Base-by-base conservation (phyloP, 2,329 filamentous ascomycete genomes). In the Coniochaeta pulveracea region DNA sequence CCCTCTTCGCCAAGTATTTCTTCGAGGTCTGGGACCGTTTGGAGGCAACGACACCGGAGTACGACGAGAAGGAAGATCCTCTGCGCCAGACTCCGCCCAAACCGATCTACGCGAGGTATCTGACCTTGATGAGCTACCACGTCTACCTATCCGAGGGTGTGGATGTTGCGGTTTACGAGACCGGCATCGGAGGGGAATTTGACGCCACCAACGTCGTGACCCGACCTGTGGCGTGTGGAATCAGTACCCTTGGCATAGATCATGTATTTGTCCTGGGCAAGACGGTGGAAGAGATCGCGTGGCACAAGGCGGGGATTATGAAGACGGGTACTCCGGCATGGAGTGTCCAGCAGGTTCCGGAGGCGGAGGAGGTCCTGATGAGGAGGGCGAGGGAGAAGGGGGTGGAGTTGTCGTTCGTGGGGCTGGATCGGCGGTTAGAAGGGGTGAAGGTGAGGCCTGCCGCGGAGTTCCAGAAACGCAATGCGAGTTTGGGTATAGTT, bases 171-270 rank as follows among this genome's bases (percentile, higher is more conserved):
- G 76, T 96, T 8, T 69, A 96, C 21, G 91, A 98, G 58, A 93
- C 85, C 47, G 91, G 91, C 1, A 93, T 96, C 41, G 91, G 91
- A 11, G 91, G 88, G 31, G 85, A 94, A 57, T 86, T 86, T 48
- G 89, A 96, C 50, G 81, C 82, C 18, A 98, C 91, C 8, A 96
- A 96, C 49, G 72, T 96, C 15, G 57, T 98, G 5, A 58, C 64
- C 33, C 50, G 49, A 10, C 74, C 76, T 1, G 58, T 69, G 0
- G 77, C 64, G 0, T 64, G 69, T 1, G 78, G 69, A 1, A 74
- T 84, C 36, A 75, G 69, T 28, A 69, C 70, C n/a, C 56, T 84
- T 10, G 78, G 76, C 9, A 72, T 84, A 37, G 80, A 85, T 46
- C 80, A 85, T 45, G 66, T 79, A 21, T 62, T 63, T 29, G 62